Base-by-base conservation (phyloP, 306 rosid species). In the Dalbergia cochinchinensis region DNA sequence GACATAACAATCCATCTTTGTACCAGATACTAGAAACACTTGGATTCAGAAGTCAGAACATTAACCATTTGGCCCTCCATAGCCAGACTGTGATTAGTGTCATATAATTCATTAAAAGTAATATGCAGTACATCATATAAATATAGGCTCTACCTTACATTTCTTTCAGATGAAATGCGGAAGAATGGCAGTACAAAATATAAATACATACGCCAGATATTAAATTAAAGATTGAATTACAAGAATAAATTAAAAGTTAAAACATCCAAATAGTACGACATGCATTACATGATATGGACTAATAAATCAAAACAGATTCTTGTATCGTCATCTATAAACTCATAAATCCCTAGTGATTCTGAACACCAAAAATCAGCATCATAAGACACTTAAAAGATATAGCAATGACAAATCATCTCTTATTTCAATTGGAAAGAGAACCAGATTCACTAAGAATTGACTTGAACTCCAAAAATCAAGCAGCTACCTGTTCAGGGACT, bases 401-500 rank as follows among this genome's bases (percentile, higher is more conserved):
- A 16, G 19, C 12, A 71, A 70, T 69, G 82, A 69, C 69, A 77
- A 54, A 73, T 67, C 67, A 71, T 67, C 76, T 73, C 70, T 45
- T 58, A 5, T 53, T 78, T 82, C 41, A 62, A 71, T 44, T 66
- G 16, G 54, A 69, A 79, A 67, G 82, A 75, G 63, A 69, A 51
- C 42, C 31, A 20, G 45, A 20, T 42, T 64, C 44, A 41, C 66
- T 67, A 80, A 59, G 79, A 83, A 78, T 59, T 63, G 73, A 14
- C 58, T 61, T 59, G 14, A 71, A 19, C 66, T 71, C 61, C 67
- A 65, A 85, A 71, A 60, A 78, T 83, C 89, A 85, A 61, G 80
- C 87, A 53, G 85, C 90, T 74, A 73, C 83, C 67, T 80, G 81
- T 65, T 76, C 88, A 39, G 87, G 76, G 19, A 59, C 75, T 82